Base-by-base conservation (phyloP, 2,329 filamentous ascomycete genomes). In the Microdochium nivale region DNA sequence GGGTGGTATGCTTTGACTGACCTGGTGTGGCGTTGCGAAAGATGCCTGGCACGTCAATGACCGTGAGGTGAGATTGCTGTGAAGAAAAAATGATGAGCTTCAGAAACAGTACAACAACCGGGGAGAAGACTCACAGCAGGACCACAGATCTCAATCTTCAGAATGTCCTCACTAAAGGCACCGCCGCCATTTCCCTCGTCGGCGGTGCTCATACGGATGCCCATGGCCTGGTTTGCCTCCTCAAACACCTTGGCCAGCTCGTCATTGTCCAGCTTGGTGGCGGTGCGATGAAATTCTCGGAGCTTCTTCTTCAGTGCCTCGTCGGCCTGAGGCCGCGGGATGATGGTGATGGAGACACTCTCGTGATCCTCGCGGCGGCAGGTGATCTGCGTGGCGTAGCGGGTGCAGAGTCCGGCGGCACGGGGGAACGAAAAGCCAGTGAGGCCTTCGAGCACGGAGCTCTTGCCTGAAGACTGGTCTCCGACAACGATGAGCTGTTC, bases 391-490 rank as follows among this genome's bases (percentile, higher is more conserved):
- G 80, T 83, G 3, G 80, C 75, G 54, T 83, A 84, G 19, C 81
- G 70, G 0, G 82, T 86, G 57, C 81, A 86, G 2, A 82, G 72
- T 47, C 75, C 79, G 49, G 79, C 78, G 54, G 80, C 78, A 51
- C 77, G 70, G 0, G 81, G 82, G 47, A 86, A 85, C 0, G 76
- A 75, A 10, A 82, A 80, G 24, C 79, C 79, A 0, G 80, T 83
- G 35, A 86, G 70, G n/a, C 80, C 80, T 58, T 84, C 80, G 2
- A 85, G 72, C 1, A 83, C 78, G 3, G 80, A 84, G 57, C 77
- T 82, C 63, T 85, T 85, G 21, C 82, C 82, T 5, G 79, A 77
- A 1, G 79, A 83, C 63, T 84, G 80, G 60, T 84, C 80, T 27
- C 81, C 81, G 32, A 82, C 81, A 24, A 84, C 80, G 47, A 84